These are phyloP conservation scores for Globisporangium mamillatum DNA, from an alignment of 352 stramenopile genomes.

Conservation along the genomic window DNA sequence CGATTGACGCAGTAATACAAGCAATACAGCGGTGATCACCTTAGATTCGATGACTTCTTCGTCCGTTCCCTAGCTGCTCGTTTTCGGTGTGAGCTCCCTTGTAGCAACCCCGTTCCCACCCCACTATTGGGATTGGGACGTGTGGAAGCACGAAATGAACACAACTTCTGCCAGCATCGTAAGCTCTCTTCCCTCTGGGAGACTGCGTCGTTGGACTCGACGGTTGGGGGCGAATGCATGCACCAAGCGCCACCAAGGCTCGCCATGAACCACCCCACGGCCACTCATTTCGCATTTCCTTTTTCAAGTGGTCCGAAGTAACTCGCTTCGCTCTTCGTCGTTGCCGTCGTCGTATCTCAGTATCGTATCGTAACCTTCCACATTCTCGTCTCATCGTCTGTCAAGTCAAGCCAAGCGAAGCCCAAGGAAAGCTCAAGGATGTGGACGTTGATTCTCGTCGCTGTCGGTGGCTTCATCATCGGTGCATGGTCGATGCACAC, in stretches of 20 bases:
- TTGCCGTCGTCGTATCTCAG: neutral
- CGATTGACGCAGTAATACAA: no score
- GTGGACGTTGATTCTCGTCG: conserved; percentile 8
- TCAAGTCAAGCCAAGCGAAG: neutral
- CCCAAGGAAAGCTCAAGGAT: conserved; percentile 5
- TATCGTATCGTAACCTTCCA: neutral
- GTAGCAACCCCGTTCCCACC: neutral
- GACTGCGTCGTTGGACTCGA: neutral
- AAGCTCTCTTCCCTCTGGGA: neutral
- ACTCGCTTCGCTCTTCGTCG: neutral
- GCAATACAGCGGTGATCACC: no score
- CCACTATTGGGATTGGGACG: neutral
- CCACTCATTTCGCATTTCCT: neutral
- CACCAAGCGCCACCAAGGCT: neutral
- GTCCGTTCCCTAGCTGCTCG: no score
- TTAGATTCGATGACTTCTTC: no score
- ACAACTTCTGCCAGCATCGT: neutral
- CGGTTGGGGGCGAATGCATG: neutral
- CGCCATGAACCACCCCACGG: neutral
- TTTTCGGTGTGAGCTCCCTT: neutral
- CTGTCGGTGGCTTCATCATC: conserved; percentile 13
- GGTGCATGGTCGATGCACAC: conserved; percentile 13
- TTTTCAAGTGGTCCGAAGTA: neutral
- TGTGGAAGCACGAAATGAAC: neutral
- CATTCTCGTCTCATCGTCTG: neutral